phyloP scores from a whole-genome alignment of 2,329 filamentous ascomycete genomes.

The Nemania sp. region DNA sequence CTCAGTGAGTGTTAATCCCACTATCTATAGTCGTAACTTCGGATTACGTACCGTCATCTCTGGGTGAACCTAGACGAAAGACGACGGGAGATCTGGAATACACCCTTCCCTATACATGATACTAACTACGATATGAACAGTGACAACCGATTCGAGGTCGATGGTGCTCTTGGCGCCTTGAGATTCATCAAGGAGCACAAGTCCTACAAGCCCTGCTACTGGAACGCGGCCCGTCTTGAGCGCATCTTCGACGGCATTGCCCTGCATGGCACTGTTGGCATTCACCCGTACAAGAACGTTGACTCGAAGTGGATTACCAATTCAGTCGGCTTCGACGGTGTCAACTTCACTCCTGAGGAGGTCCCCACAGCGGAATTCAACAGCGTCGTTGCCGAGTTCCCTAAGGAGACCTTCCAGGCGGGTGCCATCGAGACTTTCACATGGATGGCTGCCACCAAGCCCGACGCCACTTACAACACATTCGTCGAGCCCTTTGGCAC shows the following conservation, averaged over 20 bases:
- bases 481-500: slow-evolving; percentile 36
- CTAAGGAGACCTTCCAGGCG: slow-evolving; percentile 30
- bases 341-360: slow-evolving; percentile 19
- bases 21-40: background rate
- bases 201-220: slow-evolving; percentile 25
- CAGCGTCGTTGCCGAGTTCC: slow-evolving; percentile 28
- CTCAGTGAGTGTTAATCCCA: slow-evolving; percentile 16
- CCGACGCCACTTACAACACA: slow-evolving; percentile 37
- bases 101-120: background rate
- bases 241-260: slow-evolving; percentile 36
- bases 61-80: background rate
- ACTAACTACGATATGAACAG: slow-evolving; percentile 19
- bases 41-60: background rate
- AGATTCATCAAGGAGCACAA: slow-evolving; percentile 34
- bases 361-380: slow-evolving; percentile 27
- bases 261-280: slow-evolving; percentile 33
- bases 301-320: slow-evolving; percentile 31
- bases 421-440: slow-evolving; percentile 39
- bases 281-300: slow-evolving; percentile 36
- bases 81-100: background rate
- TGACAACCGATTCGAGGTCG: slow-evolving; percentile 38
- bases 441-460: slow-evolving; percentile 35
- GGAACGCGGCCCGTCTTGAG: slow-evolving; percentile 32
- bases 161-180: slow-evolving; percentile 36
- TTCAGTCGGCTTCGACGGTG: slow-evolving; percentile 32